These are phyloP conservation scores for Brettanomyces sp. DNA, from an alignment of 805 yeast species.

Conservation along the genomic window DNA sequence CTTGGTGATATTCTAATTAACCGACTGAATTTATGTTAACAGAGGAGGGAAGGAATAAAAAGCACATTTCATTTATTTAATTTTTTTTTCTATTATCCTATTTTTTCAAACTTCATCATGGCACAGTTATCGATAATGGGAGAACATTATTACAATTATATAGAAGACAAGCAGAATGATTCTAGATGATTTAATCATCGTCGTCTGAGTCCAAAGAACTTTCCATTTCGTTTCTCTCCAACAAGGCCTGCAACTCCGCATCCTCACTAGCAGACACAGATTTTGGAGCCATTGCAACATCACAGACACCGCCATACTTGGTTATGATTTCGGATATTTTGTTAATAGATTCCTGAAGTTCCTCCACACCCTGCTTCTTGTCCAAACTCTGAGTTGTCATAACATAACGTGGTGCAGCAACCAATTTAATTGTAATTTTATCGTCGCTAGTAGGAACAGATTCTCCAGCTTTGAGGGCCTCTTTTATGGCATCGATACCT, in stretches of 20 bases:
- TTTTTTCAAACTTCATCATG: not conserved
- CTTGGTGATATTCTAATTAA: too few species aligned
- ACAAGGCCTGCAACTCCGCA: slow-evolving; percentile 91
- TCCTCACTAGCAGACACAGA: slow-evolving; percentile 98
- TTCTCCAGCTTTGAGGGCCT: slow-evolving; percentile 83
- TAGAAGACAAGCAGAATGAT: not conserved
- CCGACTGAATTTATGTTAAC: too few species aligned
- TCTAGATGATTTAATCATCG: slow-evolving; percentile 24
- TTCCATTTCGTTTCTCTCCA: slow-evolving; percentile 88
- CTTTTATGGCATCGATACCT: slow-evolving; percentile 94
- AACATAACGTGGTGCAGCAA: slow-evolving; percentile 95
- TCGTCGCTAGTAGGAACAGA: slow-evolving; percentile 70
- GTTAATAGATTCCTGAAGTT: slow-evolving; percentile 71
- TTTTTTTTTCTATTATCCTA: not conserved
- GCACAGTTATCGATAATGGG: too few species aligned
- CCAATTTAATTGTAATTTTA: slow-evolving; percentile 88
- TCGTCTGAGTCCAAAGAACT: slow-evolving; percentile 79
- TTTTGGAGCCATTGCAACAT: slow-evolving; percentile 95
- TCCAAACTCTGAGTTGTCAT: slow-evolving; percentile 88
- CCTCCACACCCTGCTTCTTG: slow-evolving; percentile 77
- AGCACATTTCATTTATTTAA: not conserved
- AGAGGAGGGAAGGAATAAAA: not conserved
- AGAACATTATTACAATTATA: too few species aligned
- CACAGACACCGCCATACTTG: slow-evolving; percentile 74
- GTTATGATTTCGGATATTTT: slow-evolving; percentile 63